Percentiles rank a stretch among this genome's conserved stretches.
phyloP scores from a whole-genome alignment of 192 early-diverging fungal species.

The Coemansia reversa region DNA sequence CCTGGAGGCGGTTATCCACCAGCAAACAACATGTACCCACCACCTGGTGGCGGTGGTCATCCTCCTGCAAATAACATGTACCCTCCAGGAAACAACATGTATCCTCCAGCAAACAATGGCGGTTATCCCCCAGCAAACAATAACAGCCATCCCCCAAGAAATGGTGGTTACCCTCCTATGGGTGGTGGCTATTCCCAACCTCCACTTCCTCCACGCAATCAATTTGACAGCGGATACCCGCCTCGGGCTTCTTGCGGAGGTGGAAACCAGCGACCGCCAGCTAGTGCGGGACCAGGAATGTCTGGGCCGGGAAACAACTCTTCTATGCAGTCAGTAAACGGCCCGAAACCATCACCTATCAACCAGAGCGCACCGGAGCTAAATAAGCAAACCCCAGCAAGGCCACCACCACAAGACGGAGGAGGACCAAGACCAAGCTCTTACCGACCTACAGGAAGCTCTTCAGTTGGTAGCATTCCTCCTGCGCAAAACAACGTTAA shows the following conservation, averaged over 20 bases:
- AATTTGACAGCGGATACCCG: background rate
- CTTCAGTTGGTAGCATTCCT: conserved; percentile 3
- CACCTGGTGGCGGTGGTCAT: conserved; percentile 3
- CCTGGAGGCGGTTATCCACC: background rate
- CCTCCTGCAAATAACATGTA: conserved; percentile 4
- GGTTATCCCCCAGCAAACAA: conserved; percentile 12
- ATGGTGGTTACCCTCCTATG: conserved; percentile 17
- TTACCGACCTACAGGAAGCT: conserved; percentile 3
- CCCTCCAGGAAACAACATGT: background rate
- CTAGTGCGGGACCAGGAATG: conserved; percentile 10
- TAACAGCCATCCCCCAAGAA: conserved; percentile 15
- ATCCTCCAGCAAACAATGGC: conserved; percentile 1
- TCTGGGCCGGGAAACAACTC: conserved; percentile 11
- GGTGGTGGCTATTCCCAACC: conserved; percentile 13
- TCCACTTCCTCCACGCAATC: conserved; percentile 5
- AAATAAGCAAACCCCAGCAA: background rate
- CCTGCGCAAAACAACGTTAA: conserved; percentile 6
- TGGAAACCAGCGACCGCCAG: conserved; percentile 8
- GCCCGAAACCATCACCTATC: conserved; percentile 1
- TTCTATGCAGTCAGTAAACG: conserved; percentile 4
- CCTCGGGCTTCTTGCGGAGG: conserved; percentile 8
- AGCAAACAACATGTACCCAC: conserved; percentile 4
- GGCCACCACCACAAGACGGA: background rate
- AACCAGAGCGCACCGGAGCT: conserved; percentile 23
- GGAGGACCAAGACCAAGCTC: conserved; percentile 6